Evolutionary conservation across 1,139 yeast genomes (phyloP), one percentile per base, ranked within the genome.

Genomic region (Yamadazyma diddensiae): DNA sequence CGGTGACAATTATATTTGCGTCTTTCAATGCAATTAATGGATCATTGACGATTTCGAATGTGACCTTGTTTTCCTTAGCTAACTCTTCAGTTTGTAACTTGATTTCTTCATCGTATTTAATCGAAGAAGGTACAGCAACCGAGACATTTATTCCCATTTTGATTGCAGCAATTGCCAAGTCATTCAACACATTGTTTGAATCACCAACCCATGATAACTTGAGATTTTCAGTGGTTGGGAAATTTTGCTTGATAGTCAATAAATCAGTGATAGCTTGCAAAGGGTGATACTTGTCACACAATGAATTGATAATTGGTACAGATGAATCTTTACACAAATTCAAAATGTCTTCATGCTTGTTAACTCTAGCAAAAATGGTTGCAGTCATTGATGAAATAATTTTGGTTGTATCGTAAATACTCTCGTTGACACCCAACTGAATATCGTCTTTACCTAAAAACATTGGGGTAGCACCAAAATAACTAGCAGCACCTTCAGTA

Each of bases 121-220:
- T 79, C 11, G 81, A 85, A 14, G 56, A 45, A 20, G 98, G 98
- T 7, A 94, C 80, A 6, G 96, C 92, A 29, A 92, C 73, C 0
- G 90, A 57, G 8, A 92, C 95, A 42, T 78, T 72, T 40, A 92
- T 88, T 8, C 97, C 97, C 7, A 77, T 68, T 62, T 82, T 87
- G 49, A 88, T 73, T 23, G 95, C 79, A 6, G 96, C 97, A 46
- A 90, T 77, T n/a, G 94, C 79, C 60, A 92, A 71, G 60, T 92
- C 98, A 57, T 92, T 92, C 42, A 92, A 80, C 22, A 92, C 98
- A 52, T 92, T 92, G 57, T 92, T 92, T 28, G 97, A 82, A 56
- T 92, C 98, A 38, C 98, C 98, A 17, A 92, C 78, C 98, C 98
- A 92, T 2, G 97, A 79, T 37, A 92, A 65, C 50, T 88, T 90